These are phyloP conservation scores for Haplosporangium sp. DNA, from an alignment of 371 early-diverging fungal genomes.

Conservation along the genomic window DNA sequence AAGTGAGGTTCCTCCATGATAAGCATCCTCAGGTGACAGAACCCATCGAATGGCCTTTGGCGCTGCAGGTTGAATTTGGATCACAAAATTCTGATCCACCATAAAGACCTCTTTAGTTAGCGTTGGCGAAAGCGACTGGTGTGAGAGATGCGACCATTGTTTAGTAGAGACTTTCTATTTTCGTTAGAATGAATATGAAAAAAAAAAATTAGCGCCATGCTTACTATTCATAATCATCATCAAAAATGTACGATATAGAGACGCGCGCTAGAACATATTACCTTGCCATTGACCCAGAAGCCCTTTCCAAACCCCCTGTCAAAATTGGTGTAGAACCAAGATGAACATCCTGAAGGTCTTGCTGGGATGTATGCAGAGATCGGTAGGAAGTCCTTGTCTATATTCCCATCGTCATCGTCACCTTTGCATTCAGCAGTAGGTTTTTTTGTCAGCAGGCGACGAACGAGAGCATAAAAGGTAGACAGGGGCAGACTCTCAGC, in stretches of 20 bases:
- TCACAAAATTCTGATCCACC: conserved; percentile 6
- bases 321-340: conserved; percentile 64
- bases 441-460: conserved; percentile 23
- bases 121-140: conserved; percentile 64
- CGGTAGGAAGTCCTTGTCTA: conserved; percentile 24
- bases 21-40: conserved; percentile 51
- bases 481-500: conserved; percentile 35
- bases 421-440: background rate
- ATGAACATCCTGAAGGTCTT: conserved; percentile 55
- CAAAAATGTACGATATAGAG: background rate
- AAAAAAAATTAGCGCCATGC: background rate
- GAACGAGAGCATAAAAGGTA: background rate
- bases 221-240: background rate
- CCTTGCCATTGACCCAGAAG: conserved; percentile 61
- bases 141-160: conserved; percentile 67
- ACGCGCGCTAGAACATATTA: background rate
- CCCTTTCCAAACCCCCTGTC: conserved; percentile 64
- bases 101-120: conserved; percentile 44
- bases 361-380: conserved; percentile 50
- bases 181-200: background rate
- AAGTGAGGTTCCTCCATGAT: conserved; percentile 57
- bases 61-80: background rate
- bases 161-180: conserved; percentile 54
- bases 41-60: conserved; percentile 20
- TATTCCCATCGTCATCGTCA: conserved; percentile 7